These are phyloP conservation scores for Tricholoma terreum DNA, from an alignment of 768 basidiomycete species.

Conservation along the genomic window DNA sequence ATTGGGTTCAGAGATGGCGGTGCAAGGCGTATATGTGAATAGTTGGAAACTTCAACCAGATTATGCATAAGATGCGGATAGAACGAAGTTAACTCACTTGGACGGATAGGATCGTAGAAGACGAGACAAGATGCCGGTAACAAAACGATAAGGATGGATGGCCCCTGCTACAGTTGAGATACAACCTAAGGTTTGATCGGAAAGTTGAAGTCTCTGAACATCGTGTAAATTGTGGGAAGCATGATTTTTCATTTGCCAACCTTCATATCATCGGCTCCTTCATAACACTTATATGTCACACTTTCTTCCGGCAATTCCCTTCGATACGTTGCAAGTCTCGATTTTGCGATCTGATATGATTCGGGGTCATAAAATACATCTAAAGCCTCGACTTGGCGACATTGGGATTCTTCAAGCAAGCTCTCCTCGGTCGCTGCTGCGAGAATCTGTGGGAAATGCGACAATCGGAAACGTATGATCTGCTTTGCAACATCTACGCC, in stretches of 20 bases:
- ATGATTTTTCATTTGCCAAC: conserved; percentile 15
- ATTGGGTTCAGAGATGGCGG: conserved; percentile 35
- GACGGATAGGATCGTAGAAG: conserved; percentile 49
- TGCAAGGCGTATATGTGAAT: conserved; percentile 61
- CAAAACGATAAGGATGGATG: conserved; percentile 66
- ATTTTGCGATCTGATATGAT: conserved; percentile 41
- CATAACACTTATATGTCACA: conserved; percentile 28
- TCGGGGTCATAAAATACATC: conserved; percentile 51
- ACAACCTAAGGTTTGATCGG: conserved; percentile 44
- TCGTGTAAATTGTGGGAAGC: neutral
- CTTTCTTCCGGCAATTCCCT: conserved; percentile 52
- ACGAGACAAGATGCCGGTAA: conserved; percentile 55
- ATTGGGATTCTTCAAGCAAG: conserved; percentile 51
- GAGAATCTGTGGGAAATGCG: conserved; percentile 51
- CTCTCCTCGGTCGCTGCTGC: conserved; percentile 51
- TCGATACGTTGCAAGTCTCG: conserved; percentile 41
- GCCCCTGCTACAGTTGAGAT: conserved; percentile 57
- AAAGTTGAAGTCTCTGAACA: conserved; percentile 48
- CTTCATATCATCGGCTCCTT: conserved; percentile 26
- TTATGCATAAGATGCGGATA: neutral
- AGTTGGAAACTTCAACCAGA: conserved; percentile 49
- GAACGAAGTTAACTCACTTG: conserved; percentile 34
- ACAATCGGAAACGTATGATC: conserved; percentile 59
- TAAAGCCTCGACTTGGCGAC: conserved; percentile 53
- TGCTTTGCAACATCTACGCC: conserved; percentile 46